Percentiles rank a stretch among this genome's conserved stretches.
phyloP scores from a whole-genome alignment of 1,284 basidiomycete species.

The Ceratobasidium sp. region DNA sequence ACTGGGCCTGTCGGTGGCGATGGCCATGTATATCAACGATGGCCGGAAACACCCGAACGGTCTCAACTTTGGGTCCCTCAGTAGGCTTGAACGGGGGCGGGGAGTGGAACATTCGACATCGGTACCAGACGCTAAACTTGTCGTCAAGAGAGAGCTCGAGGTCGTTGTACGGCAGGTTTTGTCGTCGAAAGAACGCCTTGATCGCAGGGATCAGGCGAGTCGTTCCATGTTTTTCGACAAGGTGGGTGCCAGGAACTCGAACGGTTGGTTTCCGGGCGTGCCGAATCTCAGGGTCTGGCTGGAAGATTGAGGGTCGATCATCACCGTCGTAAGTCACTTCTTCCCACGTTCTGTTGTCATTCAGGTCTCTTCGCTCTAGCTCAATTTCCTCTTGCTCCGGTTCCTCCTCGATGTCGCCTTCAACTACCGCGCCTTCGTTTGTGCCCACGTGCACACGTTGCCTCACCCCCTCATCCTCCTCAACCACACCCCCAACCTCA shows the following conservation, averaged over 20 bases:
- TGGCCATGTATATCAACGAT: background rate
- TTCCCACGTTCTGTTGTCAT: background rate
- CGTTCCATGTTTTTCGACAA: background rate
- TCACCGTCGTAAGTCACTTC: background rate
- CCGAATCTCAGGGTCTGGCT: background rate
- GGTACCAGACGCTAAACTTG: background rate
- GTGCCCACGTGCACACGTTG: no score
- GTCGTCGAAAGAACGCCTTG: background rate
- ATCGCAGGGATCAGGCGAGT: conserved; percentile 3
- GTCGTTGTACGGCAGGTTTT: background rate
- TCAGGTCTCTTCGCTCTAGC: background rate
- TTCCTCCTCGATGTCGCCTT: no score
- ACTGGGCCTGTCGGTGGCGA: background rate
- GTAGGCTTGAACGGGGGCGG: background rate
- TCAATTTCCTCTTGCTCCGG: background rate
- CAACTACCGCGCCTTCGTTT: no score
- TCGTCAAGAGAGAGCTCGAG: background rate
- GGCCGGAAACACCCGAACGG: background rate
- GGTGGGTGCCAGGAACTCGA: background rate
- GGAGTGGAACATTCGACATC: background rate
- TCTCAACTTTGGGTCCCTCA: background rate
- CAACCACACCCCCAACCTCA: no score
- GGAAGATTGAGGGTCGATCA: background rate
- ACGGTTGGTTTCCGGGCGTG: background rate
- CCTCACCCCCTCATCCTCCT: no score